phyloP scores from a whole-genome alignment of 768 basidiomycete genomes.

The Boletus rubropictus region DNA sequence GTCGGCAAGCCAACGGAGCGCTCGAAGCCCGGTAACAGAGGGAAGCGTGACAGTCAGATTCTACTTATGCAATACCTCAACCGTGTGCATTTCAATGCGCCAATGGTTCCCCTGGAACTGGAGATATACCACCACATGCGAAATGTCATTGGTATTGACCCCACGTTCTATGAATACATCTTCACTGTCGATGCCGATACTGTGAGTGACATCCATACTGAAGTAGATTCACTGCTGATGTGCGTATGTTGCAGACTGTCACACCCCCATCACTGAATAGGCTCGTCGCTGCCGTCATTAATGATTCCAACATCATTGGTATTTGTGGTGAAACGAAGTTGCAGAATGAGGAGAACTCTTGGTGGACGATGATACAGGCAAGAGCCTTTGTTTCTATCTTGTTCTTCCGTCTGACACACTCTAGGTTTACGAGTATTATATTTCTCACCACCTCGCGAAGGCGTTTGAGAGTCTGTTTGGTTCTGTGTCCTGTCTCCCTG shows the following conservation, averaged over 20 bases:
- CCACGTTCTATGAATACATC: conserved; percentile 71
- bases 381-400: neutral
- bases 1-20: conserved; percentile 65
- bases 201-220: conserved; percentile 28
- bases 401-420: conserved; percentile 2
- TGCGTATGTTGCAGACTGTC: conserved; percentile 40
- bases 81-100: conserved; percentile 60
- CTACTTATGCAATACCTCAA: conserved; percentile 63
- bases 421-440: conserved; percentile 65
- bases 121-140: conserved; percentile 74
- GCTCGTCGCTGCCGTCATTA: conserved; percentile 54
- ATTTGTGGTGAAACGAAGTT: conserved; percentile 67
- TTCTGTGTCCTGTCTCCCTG: conserved; percentile 68
- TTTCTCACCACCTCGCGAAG: conserved; percentile 62
- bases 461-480: conserved; percentile 66
- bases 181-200: conserved; percentile 71
- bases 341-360: conserved; percentile 61
- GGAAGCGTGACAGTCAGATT: conserved; percentile 66
- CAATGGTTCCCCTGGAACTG: conserved; percentile 61
- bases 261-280: conserved; percentile 63
- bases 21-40: conserved; percentile 59
- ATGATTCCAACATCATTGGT: conserved; percentile 60
- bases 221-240: conserved; percentile 10
- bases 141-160: conserved; percentile 68
- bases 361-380: conserved; percentile 77